A percentile compares a stretch with the other conserved stretches of the same genome.
Evolutionary conservation across 352 stramenopile genomes (phyloP).

Genomic region (Phytophthora nicotianae): DNA sequence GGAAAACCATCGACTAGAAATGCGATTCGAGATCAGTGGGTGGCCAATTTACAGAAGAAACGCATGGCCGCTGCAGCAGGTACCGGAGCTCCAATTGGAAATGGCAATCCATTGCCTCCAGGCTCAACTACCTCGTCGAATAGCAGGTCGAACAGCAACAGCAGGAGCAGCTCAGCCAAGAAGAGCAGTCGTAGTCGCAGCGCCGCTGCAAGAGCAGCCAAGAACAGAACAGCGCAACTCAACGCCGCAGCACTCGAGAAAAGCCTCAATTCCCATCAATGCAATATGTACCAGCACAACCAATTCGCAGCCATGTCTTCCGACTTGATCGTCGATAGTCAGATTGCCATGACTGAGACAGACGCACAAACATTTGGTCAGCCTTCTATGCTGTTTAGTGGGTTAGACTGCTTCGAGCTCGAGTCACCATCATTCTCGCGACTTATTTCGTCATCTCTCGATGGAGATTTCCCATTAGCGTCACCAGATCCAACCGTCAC

Average conservation of each 20-base stretch:
- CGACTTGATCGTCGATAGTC: slow-evolving; percentile 35
- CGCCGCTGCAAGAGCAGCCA: slow-evolving; percentile 14
- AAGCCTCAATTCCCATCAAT: slow-evolving; percentile 39
- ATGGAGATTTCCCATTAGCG: slow-evolving; percentile 23
- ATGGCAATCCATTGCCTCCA: slow-evolving; percentile 29
- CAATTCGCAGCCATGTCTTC: slow-evolving; percentile 39
- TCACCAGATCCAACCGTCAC: slow-evolving; percentile 20
- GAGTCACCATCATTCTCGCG: slow-evolving; percentile 69
- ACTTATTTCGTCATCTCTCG: slow-evolving; percentile 42
- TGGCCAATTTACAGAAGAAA: slow-evolving; percentile 88
- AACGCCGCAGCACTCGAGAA: slow-evolving; percentile 37
- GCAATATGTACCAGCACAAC: slow-evolving; percentile 36
- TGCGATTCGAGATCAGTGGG: slow-evolving; percentile 81
- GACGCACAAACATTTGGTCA: slow-evolving; percentile 31
- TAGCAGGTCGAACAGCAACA: slow-evolving; percentile 27
- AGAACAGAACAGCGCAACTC: slow-evolving; percentile 17
- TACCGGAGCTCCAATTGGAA: slow-evolving; percentile 29
- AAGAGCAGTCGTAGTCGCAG: slow-evolving; percentile 34
- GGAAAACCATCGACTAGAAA: slow-evolving; percentile 40
- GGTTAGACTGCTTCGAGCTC: slow-evolving; percentile 70
- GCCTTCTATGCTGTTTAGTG: slow-evolving; percentile 60
- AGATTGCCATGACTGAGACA: slow-evolving; percentile 33
- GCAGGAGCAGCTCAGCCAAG: slow-evolving; percentile 31
- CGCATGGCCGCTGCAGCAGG: slow-evolving; percentile 43
- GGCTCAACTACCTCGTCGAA: slow-evolving; percentile 6